phyloP scores from a whole-genome alignment of 768 basidiomycete species.

The Hebeloma cylindrosporum region DNA sequence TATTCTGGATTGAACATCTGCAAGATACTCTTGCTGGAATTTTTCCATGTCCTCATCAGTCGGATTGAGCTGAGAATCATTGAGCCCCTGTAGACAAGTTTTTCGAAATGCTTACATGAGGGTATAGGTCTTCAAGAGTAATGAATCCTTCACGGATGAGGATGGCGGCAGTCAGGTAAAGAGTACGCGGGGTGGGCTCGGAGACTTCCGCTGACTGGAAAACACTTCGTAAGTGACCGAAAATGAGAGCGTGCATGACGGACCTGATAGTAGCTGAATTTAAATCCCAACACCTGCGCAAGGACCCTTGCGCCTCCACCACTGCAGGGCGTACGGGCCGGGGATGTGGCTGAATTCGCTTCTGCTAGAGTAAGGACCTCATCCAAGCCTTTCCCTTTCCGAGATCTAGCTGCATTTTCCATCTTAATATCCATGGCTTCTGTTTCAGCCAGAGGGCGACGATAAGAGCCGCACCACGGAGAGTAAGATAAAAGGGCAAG shows the following conservation, averaged over 20 bases:
- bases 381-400: conserved; percentile 61
- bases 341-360: conserved; percentile 23
- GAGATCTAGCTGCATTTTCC: conserved; percentile 40
- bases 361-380: conserved; percentile 64
- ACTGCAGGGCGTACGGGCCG: conserved; percentile 16
- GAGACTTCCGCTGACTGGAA: conserved; percentile 54
- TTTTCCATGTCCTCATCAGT: conserved; percentile 74
- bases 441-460: conserved; percentile 31
- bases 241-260: conserved; percentile 20
- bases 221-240: conserved; percentile 10
- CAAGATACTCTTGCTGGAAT: conserved; percentile 63
- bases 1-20: conserved; percentile 62
- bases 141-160: conserved; percentile 90
- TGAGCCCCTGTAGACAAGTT: not conserved
- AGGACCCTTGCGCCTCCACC: conserved; percentile 56
- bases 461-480: conserved; percentile 74
- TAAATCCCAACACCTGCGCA: conserved; percentile 97
- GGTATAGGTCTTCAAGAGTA: conserved; percentile 83
- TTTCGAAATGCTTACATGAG: conserved; percentile 65
- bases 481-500: conserved; percentile 82
- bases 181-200: conserved; percentile 64
- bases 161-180: conserved; percentile 83
- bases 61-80: conserved; percentile 39
- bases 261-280: conserved; percentile 90
- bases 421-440: conserved; percentile 34